A percentile compares a stretch with the other conserved stretches of the same genome.
These are phyloP conservation scores for Fomitopsis betulina DNA, from an alignment of 1,284 basidiomycete genomes.

Conservation along the genomic window DNA sequence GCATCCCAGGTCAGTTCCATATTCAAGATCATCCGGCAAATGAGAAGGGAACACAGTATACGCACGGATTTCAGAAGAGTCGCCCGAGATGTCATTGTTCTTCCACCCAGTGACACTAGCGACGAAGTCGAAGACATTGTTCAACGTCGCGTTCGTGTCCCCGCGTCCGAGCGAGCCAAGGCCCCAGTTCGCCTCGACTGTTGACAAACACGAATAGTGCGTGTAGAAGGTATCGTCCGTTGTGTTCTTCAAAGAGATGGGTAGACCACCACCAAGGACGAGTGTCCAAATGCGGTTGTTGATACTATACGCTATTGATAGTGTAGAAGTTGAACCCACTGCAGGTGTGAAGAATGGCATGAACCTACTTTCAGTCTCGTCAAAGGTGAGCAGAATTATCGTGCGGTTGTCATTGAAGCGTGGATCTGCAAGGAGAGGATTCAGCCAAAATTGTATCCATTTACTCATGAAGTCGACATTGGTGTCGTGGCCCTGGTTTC, in stretches of 20 bases:
- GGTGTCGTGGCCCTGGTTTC: constrained; percentile 46
- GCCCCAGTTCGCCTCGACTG: constrained; percentile 63
- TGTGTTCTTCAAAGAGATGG: constrained; percentile 37
- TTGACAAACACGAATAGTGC: constrained; percentile 60
- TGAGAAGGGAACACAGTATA: not conserved
- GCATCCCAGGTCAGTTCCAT: not conserved
- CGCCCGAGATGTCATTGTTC: constrained; percentile 30
- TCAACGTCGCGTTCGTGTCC: constrained; percentile 44
- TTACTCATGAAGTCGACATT: constrained; percentile 41
- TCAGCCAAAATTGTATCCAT: constrained; percentile 53
- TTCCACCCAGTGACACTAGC: constrained; percentile 35
- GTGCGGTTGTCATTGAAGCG: constrained; percentile 49
- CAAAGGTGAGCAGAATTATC: constrained; percentile 53
- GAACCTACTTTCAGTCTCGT: constrained; percentile 45
- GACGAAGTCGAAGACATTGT: constrained; percentile 46
- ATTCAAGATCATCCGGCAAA: not conserved
- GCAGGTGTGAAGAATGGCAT: constrained; percentile 31
- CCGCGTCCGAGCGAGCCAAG: constrained; percentile 54
- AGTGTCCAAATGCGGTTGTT: constrained; percentile 47
- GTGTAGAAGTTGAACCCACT: constrained; percentile 32
- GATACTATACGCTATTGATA: constrained; percentile 26
- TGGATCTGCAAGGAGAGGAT: constrained; percentile 42
- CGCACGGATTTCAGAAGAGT: constrained; percentile 17
- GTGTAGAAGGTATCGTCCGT: constrained; percentile 55
- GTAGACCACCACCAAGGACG: constrained; percentile 51